Base-by-base conservation (phyloP, 257 asterid genomes). In the Solanum sitiens region DNA sequence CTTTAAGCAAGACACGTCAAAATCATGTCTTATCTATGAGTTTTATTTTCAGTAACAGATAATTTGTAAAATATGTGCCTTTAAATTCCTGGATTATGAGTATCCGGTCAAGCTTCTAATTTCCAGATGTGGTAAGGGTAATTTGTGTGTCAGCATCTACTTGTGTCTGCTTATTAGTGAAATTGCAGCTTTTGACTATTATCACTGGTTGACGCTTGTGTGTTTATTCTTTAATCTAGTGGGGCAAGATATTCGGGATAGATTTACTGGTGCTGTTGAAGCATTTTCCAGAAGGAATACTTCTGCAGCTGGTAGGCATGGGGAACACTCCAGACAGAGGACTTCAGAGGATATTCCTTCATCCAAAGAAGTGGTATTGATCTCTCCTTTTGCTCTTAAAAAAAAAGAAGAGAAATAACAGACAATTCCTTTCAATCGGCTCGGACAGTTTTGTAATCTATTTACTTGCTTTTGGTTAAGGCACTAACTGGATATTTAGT, bases 291-390 rank as follows among this genome's bases (percentile, higher is more conserved):
- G 90, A 77, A 86, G 86, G 86, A 87, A 90, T 72, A 84, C 86
- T 72, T 63, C 72, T 10, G 88, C 76, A 25, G 21, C 89, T 70
- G 90, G 86, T 25, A 86, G 77, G 39, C 87, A 87, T 33, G 88
- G 90, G 40, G 91, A 89, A 86, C 87, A 86, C 84, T 86, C 91
- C 84, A 88, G 91, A 65, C 90, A 82, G 67, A 83, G 89, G 70
- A 50, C 86, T 70, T 83, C 89, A 86, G 90, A 90, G 39, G 91
- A 79, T 86, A 63, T 82, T 40, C 87, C 91, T 89, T 89, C 90
- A 14, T 90, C 92, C 27, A 88, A 86, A 86, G 89, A 86, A 18
- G 90, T 90, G 92, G 92, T 90, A 90, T 33, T 45, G 21, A 72
- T 85, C 67, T 27, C 27, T 79, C 85, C 40, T 79, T 45, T 25